Conservation (phyloP, 305 asterid genomes). For the Solanum chacoense region DNA sequence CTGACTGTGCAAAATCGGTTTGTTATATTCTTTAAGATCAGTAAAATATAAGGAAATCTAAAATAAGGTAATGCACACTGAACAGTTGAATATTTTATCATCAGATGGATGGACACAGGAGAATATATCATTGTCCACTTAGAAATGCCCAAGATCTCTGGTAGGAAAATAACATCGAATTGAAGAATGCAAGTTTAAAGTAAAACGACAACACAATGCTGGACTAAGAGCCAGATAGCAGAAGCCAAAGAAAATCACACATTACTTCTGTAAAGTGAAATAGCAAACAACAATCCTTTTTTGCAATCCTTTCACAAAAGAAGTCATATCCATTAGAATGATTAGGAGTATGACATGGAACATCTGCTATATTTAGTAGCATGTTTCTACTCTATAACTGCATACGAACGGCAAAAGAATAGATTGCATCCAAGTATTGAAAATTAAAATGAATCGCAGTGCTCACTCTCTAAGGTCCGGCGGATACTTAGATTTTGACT, state of each 20-base stretch:
- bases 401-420: background rate
- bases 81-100: background rate
- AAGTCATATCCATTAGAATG: background rate
- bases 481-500: conserved; percentile 79
- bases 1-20: background rate
- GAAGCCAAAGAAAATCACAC: background rate
- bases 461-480: conserved; percentile 76
- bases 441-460: background rate
- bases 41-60: background rate
- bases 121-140: background rate
- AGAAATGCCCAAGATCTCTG: background rate
- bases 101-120: background rate
- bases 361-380: background rate
- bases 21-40: background rate
- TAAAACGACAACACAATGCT: background rate
- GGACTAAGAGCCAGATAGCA: background rate
- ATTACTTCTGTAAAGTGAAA: background rate
- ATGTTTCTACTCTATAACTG: background rate
- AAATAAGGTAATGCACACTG: background rate
- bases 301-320: background rate
- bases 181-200: background rate
- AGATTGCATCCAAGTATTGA: background rate
- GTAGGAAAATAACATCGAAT: background rate
- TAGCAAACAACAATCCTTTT: background rate
- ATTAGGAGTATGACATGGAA: background rate